Evolutionary conservation across 139 green algal species (phyloP), one percentile per base, ranked within the genome.

Genomic region (Coelastrella sp.): DNA sequence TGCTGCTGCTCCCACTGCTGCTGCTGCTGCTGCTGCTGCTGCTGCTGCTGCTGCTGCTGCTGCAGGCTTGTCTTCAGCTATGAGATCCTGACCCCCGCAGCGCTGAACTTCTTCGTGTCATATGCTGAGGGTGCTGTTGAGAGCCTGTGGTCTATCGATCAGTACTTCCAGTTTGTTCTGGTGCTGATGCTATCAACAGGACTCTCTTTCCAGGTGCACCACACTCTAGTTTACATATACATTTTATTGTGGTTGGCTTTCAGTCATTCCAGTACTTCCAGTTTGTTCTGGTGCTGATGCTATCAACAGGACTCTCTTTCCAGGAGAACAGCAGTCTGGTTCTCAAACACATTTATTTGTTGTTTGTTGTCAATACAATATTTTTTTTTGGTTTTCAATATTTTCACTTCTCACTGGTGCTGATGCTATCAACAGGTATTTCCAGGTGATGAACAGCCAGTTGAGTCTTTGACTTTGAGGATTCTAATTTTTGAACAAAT

Each of bases 101-200:
- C 98, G 0, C 95, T 99, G 25, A 98, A 97, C 85, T 99, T 99
- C 93, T 99, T 99, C 75, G 96, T 99, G 58, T 94, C 90, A 5
- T 99, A 99, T 91, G 95, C 98, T 6, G 97, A 99, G 65, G 98
- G 97, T 15, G 98, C 98, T 7, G 98, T 99, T 90, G 98, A 99
- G 95, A 97, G 93, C 1, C 93, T 99, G 49, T 99, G 98, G 98
- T 99, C 96, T 84, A 99, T 99, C 89, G 98, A 99, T 93, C 98
- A 99, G 95, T 99, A 99, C 95, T 99, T 99, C 94, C 96, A 99
- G 94, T 99, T 99, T 94, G 98, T 99, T 72, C 95, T 99, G 70
- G 95, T 99, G 61, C 95, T 99, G 25, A 98, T 99, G 96, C 95
- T 99, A 49, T 96, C 90, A 87, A 99, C 98, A 9, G 98, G 98